These are phyloP conservation scores for Gautieria morchelliformis DNA, from an alignment of 768 basidiomycete genomes.

Conservation along the genomic window DNA sequence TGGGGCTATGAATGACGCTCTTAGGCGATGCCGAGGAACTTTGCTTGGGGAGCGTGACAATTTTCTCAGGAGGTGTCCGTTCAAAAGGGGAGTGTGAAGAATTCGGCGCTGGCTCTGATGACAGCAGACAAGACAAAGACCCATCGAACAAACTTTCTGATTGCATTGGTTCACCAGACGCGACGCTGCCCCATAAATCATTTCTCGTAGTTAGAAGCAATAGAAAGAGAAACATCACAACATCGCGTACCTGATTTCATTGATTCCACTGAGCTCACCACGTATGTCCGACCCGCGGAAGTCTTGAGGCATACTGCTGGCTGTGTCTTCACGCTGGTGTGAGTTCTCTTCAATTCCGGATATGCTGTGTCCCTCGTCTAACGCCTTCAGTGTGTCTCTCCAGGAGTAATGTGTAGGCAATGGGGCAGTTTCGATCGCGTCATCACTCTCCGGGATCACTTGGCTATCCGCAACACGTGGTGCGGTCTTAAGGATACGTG, in stretches of 20 bases:
- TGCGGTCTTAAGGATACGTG: constrained; percentile 4
- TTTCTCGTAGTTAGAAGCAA: background rate
- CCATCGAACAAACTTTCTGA: background rate
- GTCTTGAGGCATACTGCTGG: background rate
- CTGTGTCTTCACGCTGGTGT: background rate
- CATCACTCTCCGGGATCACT: constrained; percentile 8
- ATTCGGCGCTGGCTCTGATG: background rate
- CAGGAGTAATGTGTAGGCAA: constrained; percentile 27
- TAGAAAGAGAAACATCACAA: background rate
- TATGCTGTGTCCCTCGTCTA: constrained; percentile 27
- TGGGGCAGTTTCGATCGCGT: background rate
- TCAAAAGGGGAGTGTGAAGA: constrained; percentile 23
- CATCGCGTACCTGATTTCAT: background rate
- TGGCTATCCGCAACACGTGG: constrained; percentile 1
- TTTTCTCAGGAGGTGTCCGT: constrained; percentile 4
- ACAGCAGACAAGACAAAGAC: background rate
- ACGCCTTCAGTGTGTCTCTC: constrained; percentile 30
- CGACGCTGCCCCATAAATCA: background rate
- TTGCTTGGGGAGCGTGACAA: constrained; percentile 10
- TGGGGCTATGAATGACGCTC: background rate
- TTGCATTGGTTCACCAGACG: background rate
- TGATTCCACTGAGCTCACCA: background rate
- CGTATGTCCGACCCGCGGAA: background rate
- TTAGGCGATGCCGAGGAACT: constrained; percentile 29
- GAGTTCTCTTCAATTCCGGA: constrained; percentile 9